These are phyloP conservation scores for Hordeum pubiflorum DNA, from an alignment of 202 grass and related monocot genomes.

Conservation along the genomic window DNA sequence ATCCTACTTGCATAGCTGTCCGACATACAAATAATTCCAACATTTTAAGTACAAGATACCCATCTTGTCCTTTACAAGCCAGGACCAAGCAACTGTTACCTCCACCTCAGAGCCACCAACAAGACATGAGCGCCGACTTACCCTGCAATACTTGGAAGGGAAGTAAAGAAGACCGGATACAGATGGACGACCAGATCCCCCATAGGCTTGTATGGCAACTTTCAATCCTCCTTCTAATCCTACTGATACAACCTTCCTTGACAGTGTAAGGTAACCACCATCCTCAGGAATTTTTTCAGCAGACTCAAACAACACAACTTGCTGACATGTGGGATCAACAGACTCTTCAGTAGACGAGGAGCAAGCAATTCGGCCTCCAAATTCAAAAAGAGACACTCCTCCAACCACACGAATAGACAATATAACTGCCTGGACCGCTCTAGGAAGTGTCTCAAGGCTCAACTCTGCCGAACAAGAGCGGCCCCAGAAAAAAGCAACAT, in stretches of 20 bases:
- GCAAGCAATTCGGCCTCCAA: neutral
- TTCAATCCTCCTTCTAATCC: neutral
- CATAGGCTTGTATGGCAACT: neutral
- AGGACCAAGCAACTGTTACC: neutral
- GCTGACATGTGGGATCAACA: neutral
- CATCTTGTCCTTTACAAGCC: neutral
- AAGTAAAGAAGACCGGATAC: neutral
- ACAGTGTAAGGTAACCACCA: neutral
- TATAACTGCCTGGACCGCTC: neutral
- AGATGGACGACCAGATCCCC: neutral
- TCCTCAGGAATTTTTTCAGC: neutral
- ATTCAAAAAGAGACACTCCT: neutral
- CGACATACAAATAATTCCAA: too few relatives aligned
- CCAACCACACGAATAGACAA: neutral
- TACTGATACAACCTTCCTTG: neutral
- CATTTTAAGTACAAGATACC: neutral
- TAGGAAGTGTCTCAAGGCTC: neutral
- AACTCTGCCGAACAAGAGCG: neutral
- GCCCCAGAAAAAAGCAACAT: neutral
- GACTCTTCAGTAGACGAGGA: neutral
- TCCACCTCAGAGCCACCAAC: neutral
- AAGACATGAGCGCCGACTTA: neutral
- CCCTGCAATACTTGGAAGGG: neutral
- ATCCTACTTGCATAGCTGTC: too few relatives aligned
- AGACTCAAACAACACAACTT: neutral